Conservation (phyloP, 129 eudicot genomes). For the Silybum marianum region DNA sequence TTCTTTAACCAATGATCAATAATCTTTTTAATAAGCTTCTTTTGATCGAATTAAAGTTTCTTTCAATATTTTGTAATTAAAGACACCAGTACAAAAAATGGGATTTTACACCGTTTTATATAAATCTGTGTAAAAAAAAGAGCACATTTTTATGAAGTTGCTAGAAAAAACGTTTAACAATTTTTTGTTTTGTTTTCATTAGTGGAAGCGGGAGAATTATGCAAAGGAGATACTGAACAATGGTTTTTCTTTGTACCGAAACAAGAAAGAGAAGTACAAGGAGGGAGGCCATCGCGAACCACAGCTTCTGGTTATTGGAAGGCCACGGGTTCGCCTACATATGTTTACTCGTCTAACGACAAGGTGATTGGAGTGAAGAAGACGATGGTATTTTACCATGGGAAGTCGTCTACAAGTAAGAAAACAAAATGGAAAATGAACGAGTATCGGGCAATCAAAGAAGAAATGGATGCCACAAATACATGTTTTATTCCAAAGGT, state of each 20-base stretch:
- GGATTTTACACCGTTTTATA: neutral
- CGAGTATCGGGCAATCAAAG: constrained; percentile 53
- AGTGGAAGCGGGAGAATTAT: constrained; percentile 52
- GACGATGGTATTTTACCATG: constrained; percentile 72
- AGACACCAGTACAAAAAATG: neutral
- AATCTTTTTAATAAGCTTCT: neutral
- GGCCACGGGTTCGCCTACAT: constrained; percentile 72
- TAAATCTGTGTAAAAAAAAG: neutral
- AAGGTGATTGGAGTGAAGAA: constrained; percentile 62
- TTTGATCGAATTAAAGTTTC: neutral
- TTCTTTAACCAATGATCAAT: neutral
- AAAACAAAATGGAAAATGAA: constrained; percentile 83
- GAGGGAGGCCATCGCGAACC: constrained; percentile 66
- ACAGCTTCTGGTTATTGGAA: constrained; percentile 74
- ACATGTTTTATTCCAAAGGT: constrained; percentile 45
- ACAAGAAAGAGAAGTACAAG: constrained; percentile 64
- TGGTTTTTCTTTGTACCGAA: constrained; percentile 81
- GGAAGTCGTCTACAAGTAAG: constrained; percentile 63
- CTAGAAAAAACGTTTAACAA: neutral
- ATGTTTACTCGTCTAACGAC: constrained; percentile 50
- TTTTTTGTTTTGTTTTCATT: neutral
- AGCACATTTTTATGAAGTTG: neutral
- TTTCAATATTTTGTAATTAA: neutral
- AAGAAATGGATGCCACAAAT: constrained; percentile 28
- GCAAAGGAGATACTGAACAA: constrained; percentile 57